Percentiles rank a stretch among this genome's conserved stretches.
These are phyloP conservation scores for Fusarium cyanostomum DNA, from an alignment of 2,329 filamentous ascomycete species.

Conservation along the genomic window DNA sequence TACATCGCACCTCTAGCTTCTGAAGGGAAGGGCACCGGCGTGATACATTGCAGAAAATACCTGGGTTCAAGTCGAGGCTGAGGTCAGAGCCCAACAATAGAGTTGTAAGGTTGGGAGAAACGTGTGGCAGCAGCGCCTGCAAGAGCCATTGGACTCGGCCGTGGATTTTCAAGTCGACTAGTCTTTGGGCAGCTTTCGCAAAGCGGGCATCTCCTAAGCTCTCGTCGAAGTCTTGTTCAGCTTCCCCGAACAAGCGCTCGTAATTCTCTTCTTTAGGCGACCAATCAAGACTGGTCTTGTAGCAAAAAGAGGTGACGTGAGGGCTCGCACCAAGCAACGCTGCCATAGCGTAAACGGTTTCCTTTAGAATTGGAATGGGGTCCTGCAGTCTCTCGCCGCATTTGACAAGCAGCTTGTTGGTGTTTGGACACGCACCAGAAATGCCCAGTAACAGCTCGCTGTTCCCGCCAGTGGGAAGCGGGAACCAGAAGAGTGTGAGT, in stretches of 20 bases:
- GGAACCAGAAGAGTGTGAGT: constrained; percentile 1
- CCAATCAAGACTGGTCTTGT: neutral
- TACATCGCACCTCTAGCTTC: neutral
- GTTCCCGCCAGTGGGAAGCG: neutral
- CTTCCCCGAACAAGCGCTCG: neutral
- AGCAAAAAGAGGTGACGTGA: constrained; percentile 2
- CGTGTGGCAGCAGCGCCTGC: neutral
- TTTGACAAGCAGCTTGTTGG: neutral
- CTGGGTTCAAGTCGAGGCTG: neutral
- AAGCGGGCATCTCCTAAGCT: neutral
- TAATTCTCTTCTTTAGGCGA: neutral
- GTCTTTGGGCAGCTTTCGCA: neutral
- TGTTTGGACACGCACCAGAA: constrained; percentile 11
- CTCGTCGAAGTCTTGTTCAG: neutral
- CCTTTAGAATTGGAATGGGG: neutral
- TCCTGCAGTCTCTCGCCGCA: neutral
- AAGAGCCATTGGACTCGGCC: neutral
- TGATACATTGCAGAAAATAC: neutral
- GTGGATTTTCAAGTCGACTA: neutral
- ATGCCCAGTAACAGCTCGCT: neutral
- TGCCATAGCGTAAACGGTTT: neutral
- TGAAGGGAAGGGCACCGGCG: neutral
- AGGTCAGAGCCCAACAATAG: neutral
- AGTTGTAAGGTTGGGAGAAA: neutral
- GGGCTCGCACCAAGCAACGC: constrained; percentile 17